These are phyloP conservation scores for Catunica adiposa DNA, from an alignment of 2,329 filamentous ascomycete genomes.

Conservation along the genomic window DNA sequence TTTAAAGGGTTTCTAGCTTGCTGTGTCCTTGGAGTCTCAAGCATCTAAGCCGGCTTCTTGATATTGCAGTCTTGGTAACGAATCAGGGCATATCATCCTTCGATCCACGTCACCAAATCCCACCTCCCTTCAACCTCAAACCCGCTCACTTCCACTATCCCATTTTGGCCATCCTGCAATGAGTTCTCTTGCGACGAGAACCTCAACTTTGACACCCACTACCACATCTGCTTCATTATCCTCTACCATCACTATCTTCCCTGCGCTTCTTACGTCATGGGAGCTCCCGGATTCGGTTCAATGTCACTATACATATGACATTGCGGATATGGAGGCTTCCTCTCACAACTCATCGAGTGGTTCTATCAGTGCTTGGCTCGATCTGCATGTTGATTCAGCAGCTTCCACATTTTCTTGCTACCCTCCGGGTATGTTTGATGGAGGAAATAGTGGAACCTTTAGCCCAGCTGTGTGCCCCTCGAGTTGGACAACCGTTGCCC, in stretches of 20 bases:
- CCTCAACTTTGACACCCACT: not conserved
- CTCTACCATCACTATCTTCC: not conserved
- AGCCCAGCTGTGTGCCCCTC: constrained; percentile 26
- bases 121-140: not conserved
- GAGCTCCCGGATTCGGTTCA: constrained; percentile 19
- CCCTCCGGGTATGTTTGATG: constrained; percentile 25
- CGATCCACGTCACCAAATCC: not conserved
- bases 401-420: constrained; percentile 26
- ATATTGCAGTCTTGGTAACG: not conserved
- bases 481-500: constrained; percentile 25
- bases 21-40: no score
- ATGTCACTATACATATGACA: constrained; percentile 26
- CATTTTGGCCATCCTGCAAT: not conserved
- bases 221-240: not conserved
- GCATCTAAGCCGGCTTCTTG: not conserved
- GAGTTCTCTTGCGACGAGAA: constrained; percentile 3
- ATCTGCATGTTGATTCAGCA: constrained; percentile 22
- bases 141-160: not conserved
- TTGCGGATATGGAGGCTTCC: constrained; percentile 15
- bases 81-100: not conserved
- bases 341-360: constrained; percentile 10
- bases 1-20: no score
- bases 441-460: constrained; percentile 24
- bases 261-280: constrained; percentile 22
- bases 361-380: constrained; percentile 22